These are phyloP conservation scores for Dictyostelium discoideum DNA, from an alignment of 78 protist species.

Conservation along the genomic window DNA sequence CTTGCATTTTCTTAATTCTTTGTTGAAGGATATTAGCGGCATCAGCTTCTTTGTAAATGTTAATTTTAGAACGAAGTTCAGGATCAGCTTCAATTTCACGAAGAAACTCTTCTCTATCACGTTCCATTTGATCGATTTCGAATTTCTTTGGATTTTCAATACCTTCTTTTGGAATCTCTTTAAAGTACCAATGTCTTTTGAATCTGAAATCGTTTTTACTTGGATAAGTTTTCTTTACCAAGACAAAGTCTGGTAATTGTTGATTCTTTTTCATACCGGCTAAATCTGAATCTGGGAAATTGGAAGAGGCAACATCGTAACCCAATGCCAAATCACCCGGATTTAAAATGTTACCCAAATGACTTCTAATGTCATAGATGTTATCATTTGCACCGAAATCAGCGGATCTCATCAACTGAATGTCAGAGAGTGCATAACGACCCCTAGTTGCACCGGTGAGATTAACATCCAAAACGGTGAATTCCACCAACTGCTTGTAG, in stretches of 20 bases:
- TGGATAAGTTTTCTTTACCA: conserved; percentile 92
- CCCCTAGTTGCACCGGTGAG: conserved; percentile 74
- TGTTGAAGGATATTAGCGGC: conserved; percentile 20
- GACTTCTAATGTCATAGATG: conserved; percentile 79
- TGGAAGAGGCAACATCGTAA: conserved; percentile 72
- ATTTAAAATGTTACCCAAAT: conserved; percentile 91
- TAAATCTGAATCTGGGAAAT: conserved; percentile 80
- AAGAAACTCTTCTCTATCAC: conserved; percentile 86
- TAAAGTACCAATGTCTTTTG: conserved; percentile 37
- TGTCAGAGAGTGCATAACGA: conserved; percentile 85
- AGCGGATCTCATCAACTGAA: conserved; percentile 79
- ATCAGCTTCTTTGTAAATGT: conserved; percentile 61
- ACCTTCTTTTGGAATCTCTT: conserved; percentile 21
- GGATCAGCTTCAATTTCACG: conserved; percentile 92
- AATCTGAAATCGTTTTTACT: conserved; percentile 50
- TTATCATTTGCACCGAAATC: conserved; percentile 89
- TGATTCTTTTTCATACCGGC: not conserved
- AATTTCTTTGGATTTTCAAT: conserved; percentile 30
- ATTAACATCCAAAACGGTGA: conserved; percentile 90
- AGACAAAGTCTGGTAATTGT: conserved; percentile 89
- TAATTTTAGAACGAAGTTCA: conserved; percentile 84
- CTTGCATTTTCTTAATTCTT: conserved; percentile 42
- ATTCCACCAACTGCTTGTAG: conserved; percentile 83
- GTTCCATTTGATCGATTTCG: conserved; percentile 51
- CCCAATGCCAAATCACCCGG: conserved; percentile 95